Percentiles rank a stretch among this genome's conserved stretches.
phyloP scores from a whole-genome alignment of 148 eudicot genomes.

The Persicaria tinctoria region DNA sequence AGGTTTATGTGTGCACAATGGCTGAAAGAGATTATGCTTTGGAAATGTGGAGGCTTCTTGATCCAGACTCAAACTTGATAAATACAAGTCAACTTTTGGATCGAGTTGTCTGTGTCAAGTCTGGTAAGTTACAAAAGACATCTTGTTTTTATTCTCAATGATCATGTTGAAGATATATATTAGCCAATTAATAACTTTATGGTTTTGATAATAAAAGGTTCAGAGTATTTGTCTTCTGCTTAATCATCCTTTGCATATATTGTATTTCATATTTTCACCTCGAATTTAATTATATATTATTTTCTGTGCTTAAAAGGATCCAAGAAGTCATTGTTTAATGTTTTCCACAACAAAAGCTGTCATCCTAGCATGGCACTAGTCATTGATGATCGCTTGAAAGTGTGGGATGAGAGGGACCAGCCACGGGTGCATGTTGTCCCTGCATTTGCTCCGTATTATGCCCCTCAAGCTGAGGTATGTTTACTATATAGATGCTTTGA shows the following conservation, averaged over 20 bases:
- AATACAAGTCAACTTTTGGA: constrained; percentile 57
- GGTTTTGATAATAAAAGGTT: background rate
- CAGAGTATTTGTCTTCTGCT: constrained; percentile 10
- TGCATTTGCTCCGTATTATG: constrained; percentile 99
- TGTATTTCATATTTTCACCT: constrained; percentile 38
- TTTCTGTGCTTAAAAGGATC: constrained; percentile 34
- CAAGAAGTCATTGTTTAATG: constrained; percentile 85
- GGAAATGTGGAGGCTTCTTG: constrained; percentile 99
- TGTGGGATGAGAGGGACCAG: constrained; percentile 98
- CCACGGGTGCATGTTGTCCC: constrained; percentile 98
- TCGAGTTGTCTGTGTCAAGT: constrained; percentile 90
- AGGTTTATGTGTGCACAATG: constrained; percentile 99
- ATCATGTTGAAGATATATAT: background rate
- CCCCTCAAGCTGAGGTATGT: constrained; percentile 92
- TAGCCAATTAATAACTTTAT: background rate
- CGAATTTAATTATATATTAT: background rate
- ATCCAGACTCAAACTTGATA: constrained; percentile 89
- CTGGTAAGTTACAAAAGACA: constrained; percentile 41
- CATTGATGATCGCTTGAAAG: constrained; percentile 94
- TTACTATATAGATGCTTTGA: background rate
- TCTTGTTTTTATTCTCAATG: background rate
- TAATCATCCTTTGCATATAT: background rate
- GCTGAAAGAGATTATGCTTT: constrained; percentile 99
- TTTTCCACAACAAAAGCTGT: constrained; percentile 78
- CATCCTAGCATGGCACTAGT: constrained; percentile 98